Evolutionary conservation across 2,329 filamentous ascomycete species (phyloP).

Genomic region (Remersonia thermophila): DNA sequence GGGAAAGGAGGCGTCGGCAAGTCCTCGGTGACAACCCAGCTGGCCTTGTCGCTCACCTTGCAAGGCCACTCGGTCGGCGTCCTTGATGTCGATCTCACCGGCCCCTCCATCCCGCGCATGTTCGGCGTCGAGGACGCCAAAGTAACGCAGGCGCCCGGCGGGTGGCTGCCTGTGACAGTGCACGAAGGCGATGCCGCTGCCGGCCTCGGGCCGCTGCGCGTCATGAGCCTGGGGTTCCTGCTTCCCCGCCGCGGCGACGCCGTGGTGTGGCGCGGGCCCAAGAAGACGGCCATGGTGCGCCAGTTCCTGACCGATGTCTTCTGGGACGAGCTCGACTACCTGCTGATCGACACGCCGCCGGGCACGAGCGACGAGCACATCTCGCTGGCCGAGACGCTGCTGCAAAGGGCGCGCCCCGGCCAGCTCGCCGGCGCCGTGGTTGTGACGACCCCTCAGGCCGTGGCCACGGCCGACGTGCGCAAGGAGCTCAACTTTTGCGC

Average conservation of each 20-base stretch:
- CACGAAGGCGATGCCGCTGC: slow-evolving; percentile 45
- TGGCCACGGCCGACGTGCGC: slow-evolving; percentile 83
- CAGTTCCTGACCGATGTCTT: slow-evolving; percentile 89
- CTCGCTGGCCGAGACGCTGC: slow-evolving; percentile 75
- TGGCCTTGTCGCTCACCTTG: slow-evolving; percentile 77
- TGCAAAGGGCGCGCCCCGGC: slow-evolving; percentile 47
- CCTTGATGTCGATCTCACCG: slow-evolving; percentile 90
- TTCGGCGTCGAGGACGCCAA: slow-evolving; percentile 81
- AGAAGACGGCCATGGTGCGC: slow-evolving; percentile 97
- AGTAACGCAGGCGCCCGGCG: slow-evolving; percentile 80
- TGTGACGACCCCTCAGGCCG: slow-evolving; percentile 90
- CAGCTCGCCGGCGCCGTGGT: slow-evolving; percentile 81
- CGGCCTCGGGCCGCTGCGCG: slow-evolving; percentile 54
- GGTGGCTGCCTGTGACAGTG: slow-evolving; percentile 83
- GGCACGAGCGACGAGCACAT: slow-evolving; percentile 97
- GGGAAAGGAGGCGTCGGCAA: slow-evolving; percentile 98
- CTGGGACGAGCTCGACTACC: slow-evolving; percentile 79
- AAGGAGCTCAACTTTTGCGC: slow-evolving; percentile 90
- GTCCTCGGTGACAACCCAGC: slow-evolving; percentile 92
- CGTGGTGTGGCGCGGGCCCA: slow-evolving; percentile 93
- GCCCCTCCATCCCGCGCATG: slow-evolving; percentile 90
- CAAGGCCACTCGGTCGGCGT: slow-evolving; percentile 85
- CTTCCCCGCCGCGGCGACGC: slow-evolving; percentile 74
- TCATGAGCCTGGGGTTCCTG: slow-evolving; percentile 90
- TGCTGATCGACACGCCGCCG: slow-evolving; percentile 90